These are phyloP conservation scores for Thraustotheca clavata DNA, from an alignment of 352 stramenopile species.

Conservation along the genomic window DNA sequence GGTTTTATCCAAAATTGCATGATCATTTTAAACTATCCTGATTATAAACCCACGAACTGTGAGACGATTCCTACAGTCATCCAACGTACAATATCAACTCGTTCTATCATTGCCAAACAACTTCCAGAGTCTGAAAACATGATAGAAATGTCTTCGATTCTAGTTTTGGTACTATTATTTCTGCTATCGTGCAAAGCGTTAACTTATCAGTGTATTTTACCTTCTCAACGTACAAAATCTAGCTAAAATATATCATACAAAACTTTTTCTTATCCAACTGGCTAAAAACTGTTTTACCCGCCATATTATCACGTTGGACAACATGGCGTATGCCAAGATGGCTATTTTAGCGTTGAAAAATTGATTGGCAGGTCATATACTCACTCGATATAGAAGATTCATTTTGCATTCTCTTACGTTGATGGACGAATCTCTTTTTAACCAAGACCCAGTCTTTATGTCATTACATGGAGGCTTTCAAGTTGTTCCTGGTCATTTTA, in stretches of 20 bases:
- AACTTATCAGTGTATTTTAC: neutral
- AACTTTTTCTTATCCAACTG: no score
- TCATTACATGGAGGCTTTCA: constrained; percentile 16
- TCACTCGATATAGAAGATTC: no score
- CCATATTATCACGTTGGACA: no score
- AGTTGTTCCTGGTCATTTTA: constrained; percentile 17
- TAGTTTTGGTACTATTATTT: neutral
- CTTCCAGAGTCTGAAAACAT: neutral
- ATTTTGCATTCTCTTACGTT: no score
- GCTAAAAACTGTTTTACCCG: no score
- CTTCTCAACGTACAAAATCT: no score
- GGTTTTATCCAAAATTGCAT: constrained; percentile 60
- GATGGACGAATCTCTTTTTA: no score
- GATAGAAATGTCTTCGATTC: neutral
- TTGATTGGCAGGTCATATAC: no score
- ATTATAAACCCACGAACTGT: constrained; percentile 56
- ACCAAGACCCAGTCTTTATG: neutral
- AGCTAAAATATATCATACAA: no score
- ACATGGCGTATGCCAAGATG: no score
- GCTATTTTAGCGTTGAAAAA: no score
- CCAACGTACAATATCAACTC: neutral
- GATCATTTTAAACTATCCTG: constrained; percentile 41
- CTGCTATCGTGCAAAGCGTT: neutral
- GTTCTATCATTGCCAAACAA: neutral
- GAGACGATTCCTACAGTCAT: constrained; percentile 60